These are phyloP conservation scores for Sarocladium oryzae DNA, from an alignment of 2,329 filamentous ascomycete genomes.

Conservation along the genomic window DNA sequence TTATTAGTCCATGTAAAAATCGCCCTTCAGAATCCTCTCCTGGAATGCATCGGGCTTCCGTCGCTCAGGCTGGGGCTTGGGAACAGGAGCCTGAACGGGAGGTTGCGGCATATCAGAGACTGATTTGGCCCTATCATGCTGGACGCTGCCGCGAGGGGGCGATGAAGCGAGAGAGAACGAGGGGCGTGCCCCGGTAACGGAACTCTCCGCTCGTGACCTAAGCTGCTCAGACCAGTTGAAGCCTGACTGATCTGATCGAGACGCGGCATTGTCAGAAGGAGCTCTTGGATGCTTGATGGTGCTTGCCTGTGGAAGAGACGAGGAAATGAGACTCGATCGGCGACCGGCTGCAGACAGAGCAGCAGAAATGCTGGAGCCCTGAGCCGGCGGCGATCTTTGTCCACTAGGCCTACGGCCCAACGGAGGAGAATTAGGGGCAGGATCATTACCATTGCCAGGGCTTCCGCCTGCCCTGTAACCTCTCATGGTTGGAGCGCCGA, in stretches of 20 bases:
- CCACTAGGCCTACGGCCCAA: constrained; percentile 25
- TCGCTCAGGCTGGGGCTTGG: constrained; percentile 41
- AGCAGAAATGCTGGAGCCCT: constrained; percentile 25
- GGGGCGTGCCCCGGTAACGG: constrained; percentile 49
- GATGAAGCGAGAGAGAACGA: constrained; percentile 53
- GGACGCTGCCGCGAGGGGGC: constrained; percentile 28
- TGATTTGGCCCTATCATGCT: constrained; percentile 64
- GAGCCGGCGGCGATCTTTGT: constrained; percentile 21
- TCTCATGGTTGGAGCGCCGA: constrained; percentile 72
- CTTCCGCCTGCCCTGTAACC: constrained; percentile 47
- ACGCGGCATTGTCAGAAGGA: constrained; percentile 57
- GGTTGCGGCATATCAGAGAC: constrained; percentile 57
- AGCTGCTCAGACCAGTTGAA: constrained; percentile 98
- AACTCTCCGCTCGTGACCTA: constrained; percentile 83
- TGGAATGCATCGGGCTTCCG: constrained; percentile 89
- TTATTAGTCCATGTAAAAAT: constrained; percentile 91
- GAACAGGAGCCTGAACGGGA: constrained; percentile 41
- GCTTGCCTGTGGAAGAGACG: constrained; percentile 49
- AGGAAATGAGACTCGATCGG: constrained; percentile 29
- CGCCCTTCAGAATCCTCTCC: constrained; percentile 93
- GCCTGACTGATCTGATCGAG: constrained; percentile 70
- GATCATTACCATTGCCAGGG: constrained; percentile 56
- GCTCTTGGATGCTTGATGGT: constrained; percentile 48
- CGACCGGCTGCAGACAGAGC: constrained; percentile 26
- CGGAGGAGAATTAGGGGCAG: constrained; percentile 30